Evolutionary conservation across 768 basidiomycete genomes (phyloP), one percentile per base, ranked within the genome.

Genomic region (Boletus barrowsii): DNA sequence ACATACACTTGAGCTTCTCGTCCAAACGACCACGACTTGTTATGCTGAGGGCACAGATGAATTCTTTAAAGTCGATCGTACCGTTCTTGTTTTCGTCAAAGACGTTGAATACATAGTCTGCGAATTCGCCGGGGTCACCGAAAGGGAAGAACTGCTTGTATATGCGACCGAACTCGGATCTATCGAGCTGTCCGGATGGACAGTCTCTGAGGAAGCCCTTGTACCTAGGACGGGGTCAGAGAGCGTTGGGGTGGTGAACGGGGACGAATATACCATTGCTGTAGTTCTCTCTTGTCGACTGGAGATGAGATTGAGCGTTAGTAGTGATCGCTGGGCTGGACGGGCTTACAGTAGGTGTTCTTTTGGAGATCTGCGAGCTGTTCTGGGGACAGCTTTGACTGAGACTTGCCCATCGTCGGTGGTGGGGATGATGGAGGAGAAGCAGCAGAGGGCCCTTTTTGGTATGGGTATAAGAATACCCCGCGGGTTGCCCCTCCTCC

Each of bases 71-170:
- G 76, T 99, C 97, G 75, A 99, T 99, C 26, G 90, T 93, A 52
- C 92, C 93, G 73, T 91, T 95, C 80, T 88, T 87, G 78, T 96
- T 92, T 67, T 87, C 86, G 69, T 96, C 93, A 69, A 94, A 95
- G 54, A 98, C 95, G 66, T 97, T 94, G 81, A 99, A 99, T 66
- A 99, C 96, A 64, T 96, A 95, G 73, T 98, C 91, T 37, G 97
- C 94, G 67, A 99, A 99, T 70, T 96, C 90, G 55, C 78, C 84
- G 9, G 97, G 96, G 72, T 99, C 96, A 58, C 97, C 97, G 66
- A 99, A 99, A 24, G 97, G 97, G 80, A 99, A 99, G 88, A 99
- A 99, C 72, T 98, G 97, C 70, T 94, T 93, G 82, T 98, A 99
- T 79, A 99, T 99, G 72, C 88, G 87, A 66, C 88, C 82, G 76